A percentile compares a stretch with the other conserved stretches of the same genome.
Conservation (phyloP, 176 grass and related monocot species). For the Ensete ventricosum region DNA sequence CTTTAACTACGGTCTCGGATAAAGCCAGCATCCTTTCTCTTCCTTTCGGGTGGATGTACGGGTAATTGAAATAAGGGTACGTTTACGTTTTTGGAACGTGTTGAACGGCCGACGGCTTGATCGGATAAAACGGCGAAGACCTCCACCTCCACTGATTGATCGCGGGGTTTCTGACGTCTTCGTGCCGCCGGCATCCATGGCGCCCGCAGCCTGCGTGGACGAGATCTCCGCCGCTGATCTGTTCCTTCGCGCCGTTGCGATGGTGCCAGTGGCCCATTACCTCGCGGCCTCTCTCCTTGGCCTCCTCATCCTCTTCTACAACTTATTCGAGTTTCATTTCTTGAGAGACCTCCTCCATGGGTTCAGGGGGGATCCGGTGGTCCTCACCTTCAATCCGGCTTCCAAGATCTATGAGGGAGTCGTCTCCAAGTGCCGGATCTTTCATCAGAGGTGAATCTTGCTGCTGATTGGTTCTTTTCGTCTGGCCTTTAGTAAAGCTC, state of each 20-base stretch:
- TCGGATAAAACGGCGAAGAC: no score
- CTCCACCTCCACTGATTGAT: no score
- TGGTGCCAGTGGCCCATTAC: constrained; percentile 39
- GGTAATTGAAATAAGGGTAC: no score
- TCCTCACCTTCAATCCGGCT: constrained; percentile 65
- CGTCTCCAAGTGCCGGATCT: constrained; percentile 55
- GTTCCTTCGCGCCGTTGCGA: constrained; percentile 43
- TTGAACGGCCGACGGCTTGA: no score
- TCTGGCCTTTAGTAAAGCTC: background rate
- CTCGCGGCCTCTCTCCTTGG: constrained; percentile 27
- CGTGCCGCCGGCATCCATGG: constrained; percentile 7
- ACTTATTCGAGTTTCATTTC: constrained; percentile 71
- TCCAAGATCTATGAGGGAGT: constrained; percentile 81
- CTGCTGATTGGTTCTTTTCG: background rate
- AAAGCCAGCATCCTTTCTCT: no score
- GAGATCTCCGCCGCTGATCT: constrained; percentile 39
- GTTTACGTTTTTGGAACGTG: no score
- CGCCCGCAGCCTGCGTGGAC: background rate
- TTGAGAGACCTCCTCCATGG: constrained; percentile 48
- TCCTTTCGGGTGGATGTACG: no score
- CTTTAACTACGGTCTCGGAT: no score
- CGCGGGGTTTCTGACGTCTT: background rate
- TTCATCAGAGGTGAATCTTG: constrained; percentile 56
- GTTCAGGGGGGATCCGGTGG: constrained; percentile 47
- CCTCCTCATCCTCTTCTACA: constrained; percentile 36